Conservation (phyloP, 2,329 filamentous ascomycete genomes). For the Clarireedia monteithiana region DNA sequence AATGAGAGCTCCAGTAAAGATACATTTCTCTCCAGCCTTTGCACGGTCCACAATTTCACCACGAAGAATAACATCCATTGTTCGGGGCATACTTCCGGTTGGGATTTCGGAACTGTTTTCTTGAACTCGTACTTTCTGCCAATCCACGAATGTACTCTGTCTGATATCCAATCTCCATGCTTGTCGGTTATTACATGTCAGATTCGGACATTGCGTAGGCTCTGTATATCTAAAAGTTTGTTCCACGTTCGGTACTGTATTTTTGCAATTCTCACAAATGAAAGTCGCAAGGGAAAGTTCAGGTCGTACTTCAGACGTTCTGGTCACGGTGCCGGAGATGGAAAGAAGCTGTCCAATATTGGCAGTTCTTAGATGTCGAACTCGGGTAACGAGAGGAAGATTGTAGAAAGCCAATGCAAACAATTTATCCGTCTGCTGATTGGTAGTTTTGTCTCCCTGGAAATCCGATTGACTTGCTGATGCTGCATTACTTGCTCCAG, state of each 20-base stretch:
- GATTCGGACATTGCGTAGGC: conserved; percentile 89
- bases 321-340: conserved; percentile 92
- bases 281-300: conserved; percentile 92
- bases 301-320: conserved; percentile 93
- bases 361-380: conserved; percentile 58
- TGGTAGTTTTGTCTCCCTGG: conserved; percentile 66
- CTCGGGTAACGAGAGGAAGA: conserved; percentile 41
- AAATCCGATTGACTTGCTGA: conserved; percentile 54
- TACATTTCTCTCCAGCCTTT: conserved; percentile 96
- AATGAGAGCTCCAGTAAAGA: conserved; percentile 93
- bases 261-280: conserved; percentile 79
- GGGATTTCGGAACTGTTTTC: conserved; percentile 98
- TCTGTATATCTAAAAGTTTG: conserved; percentile 98
- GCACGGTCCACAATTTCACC: conserved; percentile 97
- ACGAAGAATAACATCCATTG: conserved; percentile 92
- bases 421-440: conserved; percentile 95
- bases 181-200: conserved; percentile 75
- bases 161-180: conserved; percentile 97
- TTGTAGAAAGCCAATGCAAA: conserved; percentile 76
- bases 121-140: conserved; percentile 97
- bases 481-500: conserved; percentile 55
- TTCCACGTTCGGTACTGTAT: conserved; percentile 81
- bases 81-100: conserved; percentile 96
- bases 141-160: conserved; percentile 96
- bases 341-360: conserved; percentile 92